Base-by-base conservation (phyloP, 2,329 filamentous ascomycete genomes). In the Colletotrichum sp. region DNA sequence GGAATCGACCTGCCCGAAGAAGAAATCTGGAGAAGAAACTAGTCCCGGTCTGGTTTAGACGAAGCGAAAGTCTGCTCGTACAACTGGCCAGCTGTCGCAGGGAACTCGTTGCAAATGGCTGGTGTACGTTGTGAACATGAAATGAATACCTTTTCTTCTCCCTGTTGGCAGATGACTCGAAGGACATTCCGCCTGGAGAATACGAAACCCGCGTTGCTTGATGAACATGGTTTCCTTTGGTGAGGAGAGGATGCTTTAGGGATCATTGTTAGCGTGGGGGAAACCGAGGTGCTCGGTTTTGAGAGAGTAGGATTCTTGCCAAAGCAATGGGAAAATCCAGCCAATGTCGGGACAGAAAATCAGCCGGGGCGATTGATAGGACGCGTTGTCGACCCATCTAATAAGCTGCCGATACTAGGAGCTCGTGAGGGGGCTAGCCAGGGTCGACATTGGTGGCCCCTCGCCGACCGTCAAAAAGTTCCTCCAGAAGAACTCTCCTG, bases 1-100 rank as follows among this genome's bases (percentile, higher is more conserved):
- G 26, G 21, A 68, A 64, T 65, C 18, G 57, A 76, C 74, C 74
- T 76, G 63, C 74, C 74, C 21, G 30, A 73, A 55, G 62, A 24
- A 75, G 72, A 62, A 52, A 52, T 36, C 60, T 71, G 72, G 68
- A 74, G 70, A 76, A 68, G 34, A 26, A 28, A 24, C 18, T 28
- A 59, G 34, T 64, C 55, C 63, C 55, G 55, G 55, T 63, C 32
- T 30, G 63, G 55, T 18, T 28, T 59, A 24, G 44, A 64, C 8
- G 65, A 26, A 28, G 30, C 21, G 32, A 34, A 34, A 10, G 21
- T 21, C 49, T 55, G 57, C 67, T 73, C 59, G 64, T 73, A 67
- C 63, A 21, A 55, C 30, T 12, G 64, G 32, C 39, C 8, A 16
- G 24, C 32, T 49, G 55, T 52, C 34, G 44, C 73, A 72, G 32